phyloP scores from a whole-genome alignment of 1,284 basidiomycete species.

The Cryptococcus floricola region DNA sequence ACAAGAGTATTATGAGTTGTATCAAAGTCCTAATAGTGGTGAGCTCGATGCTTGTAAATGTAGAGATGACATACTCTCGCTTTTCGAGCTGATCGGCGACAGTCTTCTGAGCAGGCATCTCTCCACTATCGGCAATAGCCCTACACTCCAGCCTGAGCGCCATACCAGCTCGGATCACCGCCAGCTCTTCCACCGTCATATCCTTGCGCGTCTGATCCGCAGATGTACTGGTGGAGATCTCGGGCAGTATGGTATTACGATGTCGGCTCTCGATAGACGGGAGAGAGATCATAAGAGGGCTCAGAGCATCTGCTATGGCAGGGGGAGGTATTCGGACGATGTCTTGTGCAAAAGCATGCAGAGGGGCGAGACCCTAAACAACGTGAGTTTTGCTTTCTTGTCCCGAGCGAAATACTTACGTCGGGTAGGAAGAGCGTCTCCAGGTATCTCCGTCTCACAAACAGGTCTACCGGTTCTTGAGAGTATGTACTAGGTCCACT shows the following conservation, averaged over 20 bases:
- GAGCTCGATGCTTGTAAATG: not conserved
- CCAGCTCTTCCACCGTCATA: slow-evolving; percentile 12
- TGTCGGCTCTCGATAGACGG: slow-evolving; percentile 29
- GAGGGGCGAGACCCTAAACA: slow-evolving; percentile 24
- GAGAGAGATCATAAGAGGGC: slow-evolving; percentile 19
- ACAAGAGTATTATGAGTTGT: slow-evolving; percentile 34
- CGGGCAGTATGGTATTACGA: slow-evolving; percentile 22
- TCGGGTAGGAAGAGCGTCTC: slow-evolving; percentile 41
- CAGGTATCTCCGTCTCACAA: slow-evolving; percentile 28
- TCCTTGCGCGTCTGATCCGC: not conserved
- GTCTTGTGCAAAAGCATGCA: slow-evolving; percentile 27
- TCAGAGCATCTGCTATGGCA: slow-evolving; percentile 5
- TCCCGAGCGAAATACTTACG: slow-evolving; percentile 12
- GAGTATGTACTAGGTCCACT: slow-evolving; percentile 21
- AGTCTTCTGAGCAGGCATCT: slow-evolving; percentile 14
- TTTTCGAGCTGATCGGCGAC: slow-evolving; percentile 35
- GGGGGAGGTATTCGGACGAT: slow-evolving; percentile 11
- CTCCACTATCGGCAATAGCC: slow-evolving; percentile 22
- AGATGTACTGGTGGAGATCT: slow-evolving; percentile 9
- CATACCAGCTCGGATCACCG: slow-evolving; percentile 19
- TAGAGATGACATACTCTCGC: slow-evolving; percentile 32
- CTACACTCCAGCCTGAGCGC: slow-evolving; percentile 21
- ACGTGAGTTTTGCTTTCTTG: not conserved
- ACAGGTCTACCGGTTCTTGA: slow-evolving; percentile 14
- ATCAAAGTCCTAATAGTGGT: slow-evolving; percentile 26